Conservation (phyloP, 2,329 filamentous ascomycete species). For the Lecanoromycetidae sp. region DNA sequence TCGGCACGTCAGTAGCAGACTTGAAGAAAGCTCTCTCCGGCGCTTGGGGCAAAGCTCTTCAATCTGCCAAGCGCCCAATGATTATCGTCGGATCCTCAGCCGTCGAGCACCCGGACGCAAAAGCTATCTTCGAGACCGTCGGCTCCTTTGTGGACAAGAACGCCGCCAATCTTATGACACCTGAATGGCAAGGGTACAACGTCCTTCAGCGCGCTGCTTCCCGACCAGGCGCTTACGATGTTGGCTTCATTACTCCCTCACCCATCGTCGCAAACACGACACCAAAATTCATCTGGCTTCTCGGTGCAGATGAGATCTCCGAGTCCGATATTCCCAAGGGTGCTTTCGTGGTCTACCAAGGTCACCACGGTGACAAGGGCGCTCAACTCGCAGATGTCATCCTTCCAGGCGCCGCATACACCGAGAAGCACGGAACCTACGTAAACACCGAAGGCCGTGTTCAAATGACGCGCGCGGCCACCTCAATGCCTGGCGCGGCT, state of each 20-base stretch:
- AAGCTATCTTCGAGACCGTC: constrained; percentile 84
- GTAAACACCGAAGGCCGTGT: constrained; percentile 96
- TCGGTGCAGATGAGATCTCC: constrained; percentile 84
- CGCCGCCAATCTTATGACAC: constrained; percentile 70
- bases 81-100: constrained; percentile 90
- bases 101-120: constrained; percentile 80
- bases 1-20: constrained; percentile 65
- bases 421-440: constrained; percentile 91
- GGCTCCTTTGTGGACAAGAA: constrained; percentile 90
- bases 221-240: constrained; percentile 83
- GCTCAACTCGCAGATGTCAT: constrained; percentile 88
- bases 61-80: constrained; percentile 81
- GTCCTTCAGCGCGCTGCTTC: constrained; percentile 89
- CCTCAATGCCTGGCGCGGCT: constrained; percentile 74
- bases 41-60: constrained; percentile 83
- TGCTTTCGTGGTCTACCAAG: constrained; percentile 94
- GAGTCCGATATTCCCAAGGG: constrained; percentile 84
- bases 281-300: constrained; percentile 92
- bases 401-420: constrained; percentile 89
- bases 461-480: constrained; percentile 84
- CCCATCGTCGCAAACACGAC: constrained; percentile 67
- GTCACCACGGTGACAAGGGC: constrained; percentile 89
- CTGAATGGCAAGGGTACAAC: constrained; percentile 96
- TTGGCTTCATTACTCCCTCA: constrained; percentile 85
- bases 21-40: constrained; percentile 78